Percentiles rank a stretch among this genome's conserved stretches.
phyloP scores from a whole-genome alignment of 2,329 filamentous ascomycete genomes.

The Diaporthe eres region DNA sequence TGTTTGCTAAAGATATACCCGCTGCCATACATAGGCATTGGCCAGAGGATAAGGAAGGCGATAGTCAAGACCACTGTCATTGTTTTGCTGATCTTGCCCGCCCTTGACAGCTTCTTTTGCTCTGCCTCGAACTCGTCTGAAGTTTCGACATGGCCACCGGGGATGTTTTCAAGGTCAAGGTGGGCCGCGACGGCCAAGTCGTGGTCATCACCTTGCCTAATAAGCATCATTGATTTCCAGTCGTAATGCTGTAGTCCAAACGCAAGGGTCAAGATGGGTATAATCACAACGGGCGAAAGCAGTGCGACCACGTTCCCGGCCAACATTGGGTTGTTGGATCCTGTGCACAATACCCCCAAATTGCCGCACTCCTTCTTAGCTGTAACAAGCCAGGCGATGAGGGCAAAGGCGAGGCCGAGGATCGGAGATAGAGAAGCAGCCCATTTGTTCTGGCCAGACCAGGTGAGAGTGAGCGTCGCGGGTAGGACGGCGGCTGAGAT shows the following conservation, averaged over 20 bases:
- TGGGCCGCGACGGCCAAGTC: conserved; percentile 76
- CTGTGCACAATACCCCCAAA: conserved; percentile 81
- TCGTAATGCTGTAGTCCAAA: conserved; percentile 84
- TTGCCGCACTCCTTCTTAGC: conserved; percentile 77
- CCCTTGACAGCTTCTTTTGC: conserved; percentile 50
- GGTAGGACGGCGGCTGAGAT: conserved; percentile 89
- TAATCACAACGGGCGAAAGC: conserved; percentile 80
- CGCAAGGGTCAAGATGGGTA: conserved; percentile 79
- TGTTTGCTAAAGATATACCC: conserved; percentile 85
- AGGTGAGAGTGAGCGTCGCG: conserved; percentile 83
- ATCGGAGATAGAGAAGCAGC: conserved; percentile 79
- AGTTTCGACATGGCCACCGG: conserved; percentile 58
- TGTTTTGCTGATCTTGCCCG: conserved; percentile 52
- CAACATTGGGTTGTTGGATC: conserved; percentile 89
- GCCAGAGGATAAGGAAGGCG: conserved; percentile 86
- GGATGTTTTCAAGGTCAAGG: conserved; percentile 75
- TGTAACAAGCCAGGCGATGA: conserved; percentile 85
- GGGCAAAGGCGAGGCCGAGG: conserved; percentile 76
- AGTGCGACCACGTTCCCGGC: conserved; percentile 88
- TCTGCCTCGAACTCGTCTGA: conserved; percentile 58
- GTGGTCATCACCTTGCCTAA: conserved; percentile 83
- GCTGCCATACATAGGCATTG: conserved; percentile 90
- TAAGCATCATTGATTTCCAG: conserved; percentile 87
- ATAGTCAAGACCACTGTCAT: conserved; percentile 57
- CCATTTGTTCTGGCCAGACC: conserved; percentile 83